A percentile compares a stretch with the other conserved stretches of the same genome.
Evolutionary conservation across 495 filamentous ascomycete genomes (phyloP).

Genomic region (Penicillium coprophilum): DNA sequence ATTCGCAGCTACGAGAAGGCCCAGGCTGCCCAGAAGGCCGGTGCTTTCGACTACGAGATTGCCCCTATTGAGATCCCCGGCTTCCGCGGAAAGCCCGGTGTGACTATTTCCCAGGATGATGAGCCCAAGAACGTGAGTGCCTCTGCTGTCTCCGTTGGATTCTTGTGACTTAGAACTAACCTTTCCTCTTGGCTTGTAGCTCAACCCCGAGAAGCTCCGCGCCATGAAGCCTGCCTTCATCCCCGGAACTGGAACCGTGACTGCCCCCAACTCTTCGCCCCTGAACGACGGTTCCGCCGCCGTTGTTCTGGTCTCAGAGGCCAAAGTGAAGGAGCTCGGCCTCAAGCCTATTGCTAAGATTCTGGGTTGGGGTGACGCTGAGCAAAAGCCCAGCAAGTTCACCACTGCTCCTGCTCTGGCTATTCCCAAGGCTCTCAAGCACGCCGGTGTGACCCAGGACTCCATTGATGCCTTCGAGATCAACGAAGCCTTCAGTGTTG

Average conservation of each 20-base stretch:
- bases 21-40: slow-evolving; percentile 75
- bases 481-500: slow-evolving; percentile 98
- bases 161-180: slow-evolving; percentile 13
- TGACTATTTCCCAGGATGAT: slow-evolving; percentile 81
- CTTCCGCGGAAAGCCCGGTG: slow-evolving; percentile 83
- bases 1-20: slow-evolving; percentile 90
- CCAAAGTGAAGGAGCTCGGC: slow-evolving; percentile 80
- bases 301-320: slow-evolving; percentile 85
- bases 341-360: slow-evolving; percentile 94
- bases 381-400: slow-evolving; percentile 86
- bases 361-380: slow-evolving; percentile 93
- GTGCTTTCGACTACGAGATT: slow-evolving; percentile 82
- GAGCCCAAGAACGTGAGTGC: slow-evolving; percentile 81
- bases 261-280: slow-evolving; percentile 95
- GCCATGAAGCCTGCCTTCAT: slow-evolving; percentile 83
- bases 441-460: slow-evolving; percentile 73
- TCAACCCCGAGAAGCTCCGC: slow-evolving; percentile 89
- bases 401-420: slow-evolving; percentile 93
- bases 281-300: slow-evolving; percentile 92
- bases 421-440: slow-evolving; percentile 93
- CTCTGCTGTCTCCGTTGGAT: background rate
- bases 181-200: slow-evolving; percentile 40
- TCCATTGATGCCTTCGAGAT: slow-evolving; percentile 94
- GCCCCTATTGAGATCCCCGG: slow-evolving; percentile 83
- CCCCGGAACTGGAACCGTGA: slow-evolving; percentile 79